Evolutionary conservation across 2,329 filamentous ascomycete species (phyloP).

Genomic region (Penicillium sp.): DNA sequence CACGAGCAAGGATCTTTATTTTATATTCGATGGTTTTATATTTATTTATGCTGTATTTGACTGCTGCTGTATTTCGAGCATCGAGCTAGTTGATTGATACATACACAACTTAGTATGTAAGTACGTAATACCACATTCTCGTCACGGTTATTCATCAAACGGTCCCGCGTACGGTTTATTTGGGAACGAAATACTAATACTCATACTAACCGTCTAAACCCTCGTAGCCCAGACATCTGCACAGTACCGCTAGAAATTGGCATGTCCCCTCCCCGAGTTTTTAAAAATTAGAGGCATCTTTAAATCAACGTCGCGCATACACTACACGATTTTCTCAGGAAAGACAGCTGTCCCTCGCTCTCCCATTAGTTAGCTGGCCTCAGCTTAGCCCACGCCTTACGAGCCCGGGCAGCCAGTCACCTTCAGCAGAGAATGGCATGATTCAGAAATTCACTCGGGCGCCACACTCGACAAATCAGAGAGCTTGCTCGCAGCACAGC

Average conservation of each 20-base stretch:
- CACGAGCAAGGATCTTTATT: background rate
- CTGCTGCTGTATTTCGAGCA: slow-evolving; percentile 11
- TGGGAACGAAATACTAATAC: background rate
- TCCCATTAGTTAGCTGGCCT: background rate
- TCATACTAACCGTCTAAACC: background rate
- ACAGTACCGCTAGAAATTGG: slow-evolving; percentile 9
- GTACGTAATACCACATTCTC: slow-evolving; percentile 13
- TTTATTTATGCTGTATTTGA: slow-evolving; percentile 12
- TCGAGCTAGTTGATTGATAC: slow-evolving; percentile 14
- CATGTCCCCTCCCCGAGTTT: background rate
- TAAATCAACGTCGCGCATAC: background rate
- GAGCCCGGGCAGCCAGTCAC: background rate
- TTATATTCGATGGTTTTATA: background rate
- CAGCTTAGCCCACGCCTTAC: background rate
- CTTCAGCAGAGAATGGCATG: background rate
- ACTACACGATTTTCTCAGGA: too few relatives aligned
- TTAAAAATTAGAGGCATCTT: background rate
- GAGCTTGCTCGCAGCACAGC: background rate
- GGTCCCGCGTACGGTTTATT: slow-evolving; percentile 1
- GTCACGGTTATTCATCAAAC: slow-evolving; percentile 11
- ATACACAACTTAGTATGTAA: slow-evolving; percentile 6
- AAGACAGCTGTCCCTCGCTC: background rate
- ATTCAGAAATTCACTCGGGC: background rate
- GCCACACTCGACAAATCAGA: slow-evolving; percentile 10
- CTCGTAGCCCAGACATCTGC: background rate